Evolutionary conservation across 768 basidiomycete genomes (phyloP).

Genomic region (Panellus pusillus): DNA sequence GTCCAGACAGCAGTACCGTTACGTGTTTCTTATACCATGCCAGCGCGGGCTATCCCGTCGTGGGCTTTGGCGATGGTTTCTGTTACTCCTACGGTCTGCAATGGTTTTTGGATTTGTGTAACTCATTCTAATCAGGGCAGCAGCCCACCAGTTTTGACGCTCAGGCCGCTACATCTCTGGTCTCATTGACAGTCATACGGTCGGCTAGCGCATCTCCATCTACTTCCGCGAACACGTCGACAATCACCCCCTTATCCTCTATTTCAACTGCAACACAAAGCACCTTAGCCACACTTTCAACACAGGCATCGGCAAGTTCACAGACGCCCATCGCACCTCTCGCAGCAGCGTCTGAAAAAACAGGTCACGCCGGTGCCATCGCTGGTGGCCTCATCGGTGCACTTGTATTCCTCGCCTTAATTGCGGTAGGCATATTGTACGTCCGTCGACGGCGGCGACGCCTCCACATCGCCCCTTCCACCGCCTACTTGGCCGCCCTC

Average conservation of each 20-base stretch:
- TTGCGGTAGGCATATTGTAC: conserved; percentile 19
- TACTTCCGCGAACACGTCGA: background rate
- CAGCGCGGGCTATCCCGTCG: background rate
- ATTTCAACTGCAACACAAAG: too few species aligned
- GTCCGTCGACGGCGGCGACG: conserved; percentile 5
- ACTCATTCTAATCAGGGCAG: too few species aligned
- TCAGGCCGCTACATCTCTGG: background rate
- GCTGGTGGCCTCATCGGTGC: conserved; percentile 50
- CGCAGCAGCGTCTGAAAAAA: background rate
- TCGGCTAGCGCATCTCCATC: background rate
- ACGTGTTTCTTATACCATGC: background rate
- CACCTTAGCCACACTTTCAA: conserved; percentile 23
- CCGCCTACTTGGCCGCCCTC: conserved; percentile 18
- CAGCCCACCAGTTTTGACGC: conserved; percentile 6
- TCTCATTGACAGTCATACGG: background rate
- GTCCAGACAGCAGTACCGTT: background rate
- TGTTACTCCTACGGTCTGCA: conserved; percentile 7
- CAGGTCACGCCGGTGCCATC: conserved; percentile 39
- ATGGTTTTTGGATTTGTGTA: background rate
- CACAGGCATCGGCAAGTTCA: background rate
- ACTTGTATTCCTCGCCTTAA: conserved; percentile 32
- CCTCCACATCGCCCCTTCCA: conserved; percentile 16
- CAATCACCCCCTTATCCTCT: background rate
- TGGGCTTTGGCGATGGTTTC: conserved; percentile 10
- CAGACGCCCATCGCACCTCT: background rate